A percentile compares a stretch with the other conserved stretches of the same genome.
These are phyloP conservation scores for Fabrea salina DNA, from an alignment of 169 alveolate species.

Conservation along the genomic window DNA sequence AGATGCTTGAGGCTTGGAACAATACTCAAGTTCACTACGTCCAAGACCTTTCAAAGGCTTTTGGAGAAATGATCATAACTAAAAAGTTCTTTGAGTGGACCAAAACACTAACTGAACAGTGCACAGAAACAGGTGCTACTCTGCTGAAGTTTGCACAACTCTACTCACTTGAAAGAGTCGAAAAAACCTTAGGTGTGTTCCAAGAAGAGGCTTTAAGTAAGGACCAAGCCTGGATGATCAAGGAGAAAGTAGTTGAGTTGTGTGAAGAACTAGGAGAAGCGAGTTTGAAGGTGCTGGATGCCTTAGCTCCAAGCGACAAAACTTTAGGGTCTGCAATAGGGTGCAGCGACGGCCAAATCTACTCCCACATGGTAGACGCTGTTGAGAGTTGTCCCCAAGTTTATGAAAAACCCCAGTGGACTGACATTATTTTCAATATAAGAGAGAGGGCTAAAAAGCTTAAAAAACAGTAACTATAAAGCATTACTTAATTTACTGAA, in stretches of 20 bases:
- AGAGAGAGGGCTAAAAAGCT: no score
- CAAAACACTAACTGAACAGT: no score
- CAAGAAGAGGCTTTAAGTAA: constrained; percentile 1
- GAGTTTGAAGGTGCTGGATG: neutral
- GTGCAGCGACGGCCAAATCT: constrained; percentile 18
- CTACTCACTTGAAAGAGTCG: neutral
- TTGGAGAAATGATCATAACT: neutral
- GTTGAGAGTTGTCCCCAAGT: constrained; percentile 7
- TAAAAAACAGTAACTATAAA: no score
- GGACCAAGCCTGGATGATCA: neutral
- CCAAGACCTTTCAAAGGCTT: constrained; percentile 13
- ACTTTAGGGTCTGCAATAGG: neutral
- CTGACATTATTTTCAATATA: neutral
- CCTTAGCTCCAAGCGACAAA: constrained; percentile 13
- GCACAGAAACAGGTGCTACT: no score
- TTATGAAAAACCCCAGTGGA: constrained; percentile 22
- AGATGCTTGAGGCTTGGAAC: constrained; percentile 10
- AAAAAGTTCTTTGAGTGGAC: no score
- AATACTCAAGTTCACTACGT: neutral
- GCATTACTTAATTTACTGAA: no score
- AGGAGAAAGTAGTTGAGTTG: neutral
- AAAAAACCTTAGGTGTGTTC: neutral
- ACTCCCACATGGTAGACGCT: neutral
- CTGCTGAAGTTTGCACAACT: no score
- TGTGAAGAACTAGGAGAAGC: constrained; percentile 15